Conservation (phyloP, 164 flowering plant species). For the Protea cynaroides region DNA sequence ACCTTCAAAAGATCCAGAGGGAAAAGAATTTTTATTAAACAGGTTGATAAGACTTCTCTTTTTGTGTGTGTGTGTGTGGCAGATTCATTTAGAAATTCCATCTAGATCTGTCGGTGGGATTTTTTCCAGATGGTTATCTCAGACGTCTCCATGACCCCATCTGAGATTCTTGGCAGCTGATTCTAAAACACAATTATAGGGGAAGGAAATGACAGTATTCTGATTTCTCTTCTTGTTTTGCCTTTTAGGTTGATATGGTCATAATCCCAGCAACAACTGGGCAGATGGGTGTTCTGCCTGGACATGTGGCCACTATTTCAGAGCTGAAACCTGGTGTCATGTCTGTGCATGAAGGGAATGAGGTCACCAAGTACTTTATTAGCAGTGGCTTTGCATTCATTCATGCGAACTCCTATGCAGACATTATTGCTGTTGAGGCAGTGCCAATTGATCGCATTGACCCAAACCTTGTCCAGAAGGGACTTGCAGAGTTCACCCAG, state of each 20-base stretch:
- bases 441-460: conserved; percentile 75
- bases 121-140: too few species aligned
- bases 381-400: conserved; percentile 89
- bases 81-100: too few species aligned
- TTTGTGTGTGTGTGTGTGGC: too few species aligned
- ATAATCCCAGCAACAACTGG: conserved; percentile 88
- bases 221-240: background rate
- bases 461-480: conserved; percentile 61
- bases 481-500: conserved; percentile 79
- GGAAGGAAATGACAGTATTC: background rate
- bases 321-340: conserved; percentile 82
- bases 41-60: too few species aligned
- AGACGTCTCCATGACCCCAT: too few species aligned
- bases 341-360: conserved; percentile 76
- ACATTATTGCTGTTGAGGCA: conserved; percentile 76
- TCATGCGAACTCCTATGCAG: conserved; percentile 82
- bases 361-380: conserved; percentile 62
- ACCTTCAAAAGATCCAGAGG: too few species aligned
- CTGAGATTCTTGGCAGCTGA: background rate
- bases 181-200: too few species aligned
- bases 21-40: too few species aligned
- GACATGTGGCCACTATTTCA: conserved; percentile 83
- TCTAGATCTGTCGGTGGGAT: too few species aligned
- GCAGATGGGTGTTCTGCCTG: conserved; percentile 91
- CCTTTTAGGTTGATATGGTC: conserved; percentile 76